A percentile compares a stretch with the other conserved stretches of the same genome.
Evolutionary conservation across 2,329 filamentous ascomycete genomes (phyloP).

Genomic region (Fusarium secorum): DNA sequence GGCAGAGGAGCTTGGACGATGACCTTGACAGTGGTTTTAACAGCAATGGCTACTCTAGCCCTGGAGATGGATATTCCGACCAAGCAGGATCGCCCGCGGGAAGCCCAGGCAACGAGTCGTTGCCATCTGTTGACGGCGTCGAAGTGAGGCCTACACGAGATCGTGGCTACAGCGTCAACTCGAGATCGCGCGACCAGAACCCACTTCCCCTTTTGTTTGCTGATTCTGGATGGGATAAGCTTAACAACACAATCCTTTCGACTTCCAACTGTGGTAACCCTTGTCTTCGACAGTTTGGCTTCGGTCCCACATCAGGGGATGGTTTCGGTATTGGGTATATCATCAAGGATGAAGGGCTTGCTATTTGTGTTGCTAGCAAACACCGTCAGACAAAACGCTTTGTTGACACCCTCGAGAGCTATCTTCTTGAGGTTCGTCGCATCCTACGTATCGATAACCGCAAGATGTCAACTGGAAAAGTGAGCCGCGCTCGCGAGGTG

Average conservation of each 20-base stretch:
- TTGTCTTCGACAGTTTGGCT: constrained; percentile 92
- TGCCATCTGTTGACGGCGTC: constrained; percentile 46
- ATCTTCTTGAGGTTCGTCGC: constrained; percentile 88
- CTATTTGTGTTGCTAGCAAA: constrained; percentile 91
- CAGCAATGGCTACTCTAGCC: constrained; percentile 71
- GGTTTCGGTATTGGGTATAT: constrained; percentile 99
- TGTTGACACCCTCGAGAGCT: constrained; percentile 87
- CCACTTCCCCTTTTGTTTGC: constrained; percentile 81
- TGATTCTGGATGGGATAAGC: constrained; percentile 90
- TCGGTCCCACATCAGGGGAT: constrained; percentile 91
- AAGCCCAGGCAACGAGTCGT: constrained; percentile 62
- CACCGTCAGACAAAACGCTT: constrained; percentile 92
- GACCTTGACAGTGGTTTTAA: constrained; percentile 60
- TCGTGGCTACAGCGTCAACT: constrained; percentile 64
- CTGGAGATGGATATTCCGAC: constrained; percentile 58
- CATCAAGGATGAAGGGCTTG: constrained; percentile 82
- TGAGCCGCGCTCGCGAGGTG: constrained; percentile 63
- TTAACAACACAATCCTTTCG: constrained; percentile 92
- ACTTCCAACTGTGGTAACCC: constrained; percentile 99
- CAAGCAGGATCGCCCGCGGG: constrained; percentile 55
- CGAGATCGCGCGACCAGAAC: constrained; percentile 56
- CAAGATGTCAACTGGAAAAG: constrained; percentile 52
- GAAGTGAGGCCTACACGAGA: constrained; percentile 51
- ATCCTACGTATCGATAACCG: constrained; percentile 74
- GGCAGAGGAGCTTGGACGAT: constrained; percentile 87